Evolutionary conservation across 2,329 filamentous ascomycete genomes (phyloP), one percentile per base, ranked within the genome.

Genomic region (Grosmannia huntii): DNA sequence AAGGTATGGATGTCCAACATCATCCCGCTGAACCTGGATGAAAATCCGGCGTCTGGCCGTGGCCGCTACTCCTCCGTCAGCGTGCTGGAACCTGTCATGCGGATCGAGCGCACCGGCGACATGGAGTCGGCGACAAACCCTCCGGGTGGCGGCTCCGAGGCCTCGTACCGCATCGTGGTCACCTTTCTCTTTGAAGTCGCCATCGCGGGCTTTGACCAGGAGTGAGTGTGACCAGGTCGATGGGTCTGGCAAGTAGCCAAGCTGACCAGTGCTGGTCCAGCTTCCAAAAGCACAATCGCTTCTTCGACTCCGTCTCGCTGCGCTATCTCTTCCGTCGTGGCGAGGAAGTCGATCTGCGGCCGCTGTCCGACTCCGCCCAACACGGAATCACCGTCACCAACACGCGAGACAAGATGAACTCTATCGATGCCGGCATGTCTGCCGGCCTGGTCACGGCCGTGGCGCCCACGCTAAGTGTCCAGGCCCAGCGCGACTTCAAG

Each of bases 231-330:
- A 21, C 16, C 41, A 33, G 49, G 23, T 5, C 11, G 25, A 52
- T 14, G 21, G 9, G 25, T 14, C 10, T 16, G 19, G 25, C 16
- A 21, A 31, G 21, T 3, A 7, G 5, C 9, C 16, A 33, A 11
- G n/a, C 19, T n/a, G n/a, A 53, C 19, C n/a, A 38, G 16, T 21
- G 12, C 33, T 3, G 38, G 9, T 16, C 21, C 48, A 64, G 61
- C 48, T 59, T 62, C 33, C 59, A 63, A 46, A 58, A 60, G 55
- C 57, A 66, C 55, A 62, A 63, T 51, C 61, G 64, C 9, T 65
- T 66, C n/a, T 66, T 65, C 50, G 64, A 65, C 52, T 62, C 64
- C 2, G 55, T 66, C 48, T 61, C 60, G 2, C 58, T 65, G 28
- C 64, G 63, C 12, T 63, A 64, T 16, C 61, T 66, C 31, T 64